phyloP scores from a whole-genome alignment of 2,329 filamentous ascomycete genomes.

The Ophiostoma piceae region DNA sequence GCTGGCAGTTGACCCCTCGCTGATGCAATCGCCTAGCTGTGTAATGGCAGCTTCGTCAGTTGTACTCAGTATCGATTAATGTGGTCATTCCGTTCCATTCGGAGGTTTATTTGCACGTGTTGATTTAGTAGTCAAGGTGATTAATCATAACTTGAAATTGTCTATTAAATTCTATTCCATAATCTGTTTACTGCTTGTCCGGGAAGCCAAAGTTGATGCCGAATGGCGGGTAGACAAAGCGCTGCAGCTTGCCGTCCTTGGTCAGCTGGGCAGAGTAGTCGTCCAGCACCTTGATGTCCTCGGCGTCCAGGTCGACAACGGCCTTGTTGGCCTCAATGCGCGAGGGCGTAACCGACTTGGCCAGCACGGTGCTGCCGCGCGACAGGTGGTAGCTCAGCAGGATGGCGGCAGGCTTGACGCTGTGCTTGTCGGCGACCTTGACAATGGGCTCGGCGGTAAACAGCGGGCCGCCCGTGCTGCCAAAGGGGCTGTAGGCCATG shows the following conservation, averaged over 20 bases:
- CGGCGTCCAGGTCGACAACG: conserved; percentile 57
- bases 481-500: conserved; percentile 66
- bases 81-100: too few relatives aligned
- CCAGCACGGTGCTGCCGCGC: conserved; percentile 63
- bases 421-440: conserved; percentile 59
- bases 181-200: conserved; percentile 46
- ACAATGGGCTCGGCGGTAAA: conserved; percentile 58
- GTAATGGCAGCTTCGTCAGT: too few relatives aligned
- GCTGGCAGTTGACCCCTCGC: neutral
- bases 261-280: conserved; percentile 50
- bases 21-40: neutral
- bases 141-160: neutral
- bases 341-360: conserved; percentile 64
- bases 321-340: conserved; percentile 67
- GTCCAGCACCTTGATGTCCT: conserved; percentile 55
- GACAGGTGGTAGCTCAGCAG: conserved; percentile 68
- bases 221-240: conserved; percentile 65
- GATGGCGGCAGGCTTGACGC: conserved; percentile 56
- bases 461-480: conserved; percentile 59
- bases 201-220: conserved; percentile 66
- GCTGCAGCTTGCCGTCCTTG: conserved; percentile 48
- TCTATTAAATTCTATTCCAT: neutral
- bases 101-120: neutral
- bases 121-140: too few relatives aligned
- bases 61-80: neutral